A percentile compares a stretch with the other conserved stretches of the same genome.
Evolutionary conservation across 257 asterid genomes (phyloP).

Genomic region (Capsicum pubescens): DNA sequence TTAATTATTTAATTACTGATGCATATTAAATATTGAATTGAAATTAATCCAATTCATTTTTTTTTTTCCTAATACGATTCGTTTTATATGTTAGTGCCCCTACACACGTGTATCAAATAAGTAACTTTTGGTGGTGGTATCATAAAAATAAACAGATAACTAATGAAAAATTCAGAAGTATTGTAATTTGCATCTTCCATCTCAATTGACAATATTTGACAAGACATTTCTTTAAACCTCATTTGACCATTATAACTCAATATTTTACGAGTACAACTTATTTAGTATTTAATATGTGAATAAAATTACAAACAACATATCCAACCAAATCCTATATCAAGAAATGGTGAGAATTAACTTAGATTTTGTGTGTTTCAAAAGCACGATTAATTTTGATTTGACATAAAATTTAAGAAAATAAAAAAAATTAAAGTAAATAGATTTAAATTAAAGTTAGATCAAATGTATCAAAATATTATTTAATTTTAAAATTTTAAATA

Average conservation of each 20-base stretch:
- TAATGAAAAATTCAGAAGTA: neutral
- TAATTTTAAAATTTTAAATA: too few relatives aligned
- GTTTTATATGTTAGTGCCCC: too few relatives aligned
- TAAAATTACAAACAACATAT: too few relatives aligned
- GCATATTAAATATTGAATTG: too few relatives aligned
- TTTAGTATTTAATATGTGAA: neutral
- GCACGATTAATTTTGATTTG: too few relatives aligned
- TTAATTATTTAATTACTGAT: too few relatives aligned
- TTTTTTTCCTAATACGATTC: too few relatives aligned
- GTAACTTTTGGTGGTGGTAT: neutral
- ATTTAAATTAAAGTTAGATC: too few relatives aligned
- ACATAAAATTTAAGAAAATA: too few relatives aligned
- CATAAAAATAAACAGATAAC: neutral
- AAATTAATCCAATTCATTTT: too few relatives aligned
- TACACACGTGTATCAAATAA: neutral
- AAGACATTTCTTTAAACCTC: neutral
- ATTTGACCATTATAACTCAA: neutral
- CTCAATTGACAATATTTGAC: constrained; percentile 2
- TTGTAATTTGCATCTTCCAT: neutral
- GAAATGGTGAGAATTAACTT: neutral
- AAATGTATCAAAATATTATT: too few relatives aligned
- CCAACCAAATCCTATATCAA: neutral
- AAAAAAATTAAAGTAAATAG: too few relatives aligned
- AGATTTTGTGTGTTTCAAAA: neutral
- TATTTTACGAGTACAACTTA: neutral